Base-by-base conservation (phyloP, 2,329 filamentous ascomycete genomes). In the Apiospora pterosperma region DNA sequence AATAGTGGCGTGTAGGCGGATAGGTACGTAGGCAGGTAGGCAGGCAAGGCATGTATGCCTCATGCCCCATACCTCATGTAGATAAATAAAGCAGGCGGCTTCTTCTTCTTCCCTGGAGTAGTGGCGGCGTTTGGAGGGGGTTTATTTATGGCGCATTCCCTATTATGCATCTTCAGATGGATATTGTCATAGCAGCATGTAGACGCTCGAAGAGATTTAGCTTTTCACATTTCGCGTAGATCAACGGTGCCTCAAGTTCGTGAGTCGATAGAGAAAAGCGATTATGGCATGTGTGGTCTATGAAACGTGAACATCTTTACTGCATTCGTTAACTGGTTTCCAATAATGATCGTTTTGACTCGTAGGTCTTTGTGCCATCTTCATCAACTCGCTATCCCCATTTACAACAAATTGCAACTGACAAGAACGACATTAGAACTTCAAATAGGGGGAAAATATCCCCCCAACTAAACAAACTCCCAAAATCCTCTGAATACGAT, bases 1-100 rank as follows among this genome's bases (percentile, higher is more conserved):
- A 86, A 77, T 62, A 86, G 85, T 38, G 81, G 85, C 36, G 81
- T 88, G 28, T 87, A 79, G 52, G 44, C 12, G 7, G 25, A 19
- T 48, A 7, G 42, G 10, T 38, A 12, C 6, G 19, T 41, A 19
- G 2, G 3, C n/a, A n/a, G n/a, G n/a, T n/a, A n/a, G n/a, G n/a
- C n/a, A n/a, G n/a, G n/a, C n/a, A n/a, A n/a, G n/a, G n/a, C n/a
- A n/a, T n/a, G n/a, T n/a, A n/a, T n/a, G n/a, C n/a, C n/a, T n/a
- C n/a, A n/a, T n/a, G n/a, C n/a, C n/a, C n/a, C n/a, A n/a, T n/a
- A n/a, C n/a, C n/a, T n/a, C 38, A 19, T 39, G 38, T 19, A 39
- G 38, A 41, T 41, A 41, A 39, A 41, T n/a, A 39, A 3, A 39
- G 38, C 5, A 39, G 38, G 38, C 6, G 14, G 12, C 5, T 39